Base-by-base conservation (phyloP, 257 asterid genomes). In the Nicotiana sylvestris region DNA sequence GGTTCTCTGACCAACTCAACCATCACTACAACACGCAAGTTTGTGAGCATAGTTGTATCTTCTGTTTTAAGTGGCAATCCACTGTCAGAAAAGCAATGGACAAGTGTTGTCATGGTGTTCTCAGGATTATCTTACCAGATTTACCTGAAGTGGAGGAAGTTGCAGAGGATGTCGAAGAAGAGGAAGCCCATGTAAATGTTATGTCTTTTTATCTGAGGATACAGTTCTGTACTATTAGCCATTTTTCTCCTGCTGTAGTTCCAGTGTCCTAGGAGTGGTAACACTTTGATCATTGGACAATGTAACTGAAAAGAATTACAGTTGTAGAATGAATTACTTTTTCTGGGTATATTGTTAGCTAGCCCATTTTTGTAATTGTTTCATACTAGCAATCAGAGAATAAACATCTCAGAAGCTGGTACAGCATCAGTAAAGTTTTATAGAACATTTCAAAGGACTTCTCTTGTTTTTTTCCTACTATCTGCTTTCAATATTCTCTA, bases 1-100 rank as follows among this genome's bases (percentile, higher is more conserved):
- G 99, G 99, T 86, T 94, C 99, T 37, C 86, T 96, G 83, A 91
- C 98, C 29, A 96, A 96, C 95, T 94, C 99, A 2, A 96, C 98
- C 33, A 94, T 96, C 43, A 96, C 99, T 85, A 96, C 99, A 0
- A 96, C 98, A 0, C 93, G 98, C 62, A 96, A 94, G 86, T 96
- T 96, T 60, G 99, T 94, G 84, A 96, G 99, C 97, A 96, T 96
- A 30, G 98, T 93, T 33, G 98, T 96, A 68, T 94, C 98, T 46
- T 96, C 99, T 6, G 70, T 96, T 66, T 85, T 92, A 76, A 93
- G 98, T 21, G 98, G 99, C 78, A 96, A 94, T 76, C 97, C 98
- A 39, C 91, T 96, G 69, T 96, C 98, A 0, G 27, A 82, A 70
- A 92, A 90, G 80, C 99, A 96, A 84, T 94, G 99, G 99, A 92